phyloP scores from a whole-genome alignment of 2,329 filamentous ascomycete species.

The Capronia americana region DNA sequence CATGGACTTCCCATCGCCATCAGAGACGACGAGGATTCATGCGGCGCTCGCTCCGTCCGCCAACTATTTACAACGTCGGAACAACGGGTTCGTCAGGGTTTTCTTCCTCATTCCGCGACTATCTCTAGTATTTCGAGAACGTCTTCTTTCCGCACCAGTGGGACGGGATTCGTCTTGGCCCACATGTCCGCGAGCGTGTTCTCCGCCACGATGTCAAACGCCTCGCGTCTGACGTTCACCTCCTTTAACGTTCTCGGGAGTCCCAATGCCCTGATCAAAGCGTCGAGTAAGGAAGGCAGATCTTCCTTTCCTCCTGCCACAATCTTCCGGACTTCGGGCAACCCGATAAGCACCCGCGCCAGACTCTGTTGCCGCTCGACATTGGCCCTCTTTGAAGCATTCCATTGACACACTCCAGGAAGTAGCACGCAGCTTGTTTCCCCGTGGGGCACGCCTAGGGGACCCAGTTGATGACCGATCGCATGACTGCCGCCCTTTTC shows the following conservation, averaged over 20 bases:
- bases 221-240: slow-evolving; percentile 29
- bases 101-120: slow-evolving; percentile 22
- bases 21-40: too few relatives aligned
- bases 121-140: slow-evolving; percentile 59
- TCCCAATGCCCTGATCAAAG: slow-evolving; percentile 26
- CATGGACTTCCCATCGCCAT: too few relatives aligned
- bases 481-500: slow-evolving; percentile 57
- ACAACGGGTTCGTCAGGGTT: too few relatives aligned
- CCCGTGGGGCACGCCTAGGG: slow-evolving; percentile 64
- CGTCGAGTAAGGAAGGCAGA: slow-evolving; percentile 28
- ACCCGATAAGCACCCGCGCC: slow-evolving; percentile 40
- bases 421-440: slow-evolving; percentile 64
- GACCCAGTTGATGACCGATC: slow-evolving; percentile 60
- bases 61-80: too few relatives aligned
- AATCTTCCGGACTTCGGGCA: not conserved
- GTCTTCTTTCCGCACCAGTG: slow-evolving; percentile 53
- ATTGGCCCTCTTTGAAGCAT: slow-evolving; percentile 48
- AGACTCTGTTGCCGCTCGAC: slow-evolving; percentile 51
- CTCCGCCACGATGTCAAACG: slow-evolving; percentile 28
- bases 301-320: slow-evolving; percentile 37
- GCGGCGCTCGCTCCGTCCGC: too few relatives aligned
- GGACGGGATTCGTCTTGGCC: slow-evolving; percentile 46
- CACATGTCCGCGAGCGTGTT: slow-evolving; percentile 33
- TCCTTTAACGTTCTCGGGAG: slow-evolving; percentile 32
- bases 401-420: slow-evolving; percentile 63